phyloP scores from a whole-genome alignment of 2,329 filamentous ascomycete genomes.

The Penicillium rolfsii region DNA sequence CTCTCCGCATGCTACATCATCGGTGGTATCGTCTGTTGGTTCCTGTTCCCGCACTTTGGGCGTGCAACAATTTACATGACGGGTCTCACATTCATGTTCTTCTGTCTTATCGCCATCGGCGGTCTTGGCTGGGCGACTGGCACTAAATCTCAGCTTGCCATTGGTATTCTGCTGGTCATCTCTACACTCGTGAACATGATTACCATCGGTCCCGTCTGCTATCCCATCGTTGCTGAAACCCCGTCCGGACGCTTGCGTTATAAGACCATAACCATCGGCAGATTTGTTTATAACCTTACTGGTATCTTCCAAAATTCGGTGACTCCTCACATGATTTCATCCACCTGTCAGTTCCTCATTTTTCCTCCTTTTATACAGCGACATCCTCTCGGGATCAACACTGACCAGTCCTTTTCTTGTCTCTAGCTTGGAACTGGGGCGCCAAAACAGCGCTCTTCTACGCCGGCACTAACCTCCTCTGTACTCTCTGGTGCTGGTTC shows the following conservation, averaged over 20 bases:
- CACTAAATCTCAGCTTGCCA: slow-evolving; percentile 27
- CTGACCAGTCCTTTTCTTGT: slow-evolving; percentile 25
- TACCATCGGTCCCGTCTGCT: slow-evolving; percentile 58
- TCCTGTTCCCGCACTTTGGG: slow-evolving; percentile 47
- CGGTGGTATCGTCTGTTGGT: slow-evolving; percentile 47
- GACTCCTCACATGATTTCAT: slow-evolving; percentile 25
- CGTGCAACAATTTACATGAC: slow-evolving; percentile 48
- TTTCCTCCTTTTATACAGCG: background rate
- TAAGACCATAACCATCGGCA: slow-evolving; percentile 48
- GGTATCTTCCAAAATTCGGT: slow-evolving; percentile 50
- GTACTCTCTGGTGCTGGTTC: slow-evolving; percentile 41
- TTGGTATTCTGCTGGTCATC: slow-evolving; percentile 52
- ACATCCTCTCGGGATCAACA: background rate
- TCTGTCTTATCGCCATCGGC: slow-evolving; percentile 43
- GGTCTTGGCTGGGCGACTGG: slow-evolving; percentile 9
- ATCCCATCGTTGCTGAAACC: slow-evolving; percentile 57
- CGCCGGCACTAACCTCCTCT: slow-evolving; percentile 35
- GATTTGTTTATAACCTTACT: slow-evolving; percentile 54
- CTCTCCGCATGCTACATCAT: slow-evolving; percentile 48
- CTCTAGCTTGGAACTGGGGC: slow-evolving; percentile 41
- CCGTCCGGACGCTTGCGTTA: slow-evolving; percentile 59
- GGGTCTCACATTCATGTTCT: slow-evolving; percentile 46
- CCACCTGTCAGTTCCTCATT: background rate
- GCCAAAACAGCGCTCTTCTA: slow-evolving; percentile 46
- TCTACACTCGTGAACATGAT: slow-evolving; percentile 60